These are phyloP conservation scores for Amanita thiersii DNA, from an alignment of 768 basidiomycete species.

Conservation along the genomic window DNA sequence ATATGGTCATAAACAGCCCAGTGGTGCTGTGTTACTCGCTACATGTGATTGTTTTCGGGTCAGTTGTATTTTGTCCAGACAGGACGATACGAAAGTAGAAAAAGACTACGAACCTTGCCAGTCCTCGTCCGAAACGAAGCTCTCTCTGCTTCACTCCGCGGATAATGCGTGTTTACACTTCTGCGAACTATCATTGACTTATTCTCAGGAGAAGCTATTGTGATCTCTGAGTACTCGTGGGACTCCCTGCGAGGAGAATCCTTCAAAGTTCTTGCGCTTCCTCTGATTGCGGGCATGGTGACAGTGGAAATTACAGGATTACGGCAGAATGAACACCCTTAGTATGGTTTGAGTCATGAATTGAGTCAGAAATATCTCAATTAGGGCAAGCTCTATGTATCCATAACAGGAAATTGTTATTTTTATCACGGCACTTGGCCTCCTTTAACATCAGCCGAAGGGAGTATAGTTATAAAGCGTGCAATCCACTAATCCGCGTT, in stretches of 20 bases:
- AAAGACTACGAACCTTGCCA: constrained; percentile 5
- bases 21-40: constrained; percentile 44
- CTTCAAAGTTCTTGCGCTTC: not conserved
- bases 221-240: not conserved
- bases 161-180: not conserved
- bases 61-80: not conserved
- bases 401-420: no score
- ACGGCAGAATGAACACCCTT: no score
- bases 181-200: not conserved
- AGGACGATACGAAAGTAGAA: no score
- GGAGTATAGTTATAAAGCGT: no score
- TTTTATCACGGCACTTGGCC: no score
- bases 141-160: not conserved
- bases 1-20: constrained; percentile 57
- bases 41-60: not conserved
- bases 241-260: no score
- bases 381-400: no score
- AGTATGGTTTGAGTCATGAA: no score
- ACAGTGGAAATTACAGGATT: no score
- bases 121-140: not conserved
- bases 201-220: not conserved
- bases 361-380: no score
- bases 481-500: no score
- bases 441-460: no score
- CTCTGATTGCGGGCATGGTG: not conserved